A percentile compares a stretch with the other conserved stretches of the same genome.
These are phyloP conservation scores for Xylariaceae sp. DNA, from an alignment of 2,329 filamentous ascomycete genomes.

Conservation along the genomic window DNA sequence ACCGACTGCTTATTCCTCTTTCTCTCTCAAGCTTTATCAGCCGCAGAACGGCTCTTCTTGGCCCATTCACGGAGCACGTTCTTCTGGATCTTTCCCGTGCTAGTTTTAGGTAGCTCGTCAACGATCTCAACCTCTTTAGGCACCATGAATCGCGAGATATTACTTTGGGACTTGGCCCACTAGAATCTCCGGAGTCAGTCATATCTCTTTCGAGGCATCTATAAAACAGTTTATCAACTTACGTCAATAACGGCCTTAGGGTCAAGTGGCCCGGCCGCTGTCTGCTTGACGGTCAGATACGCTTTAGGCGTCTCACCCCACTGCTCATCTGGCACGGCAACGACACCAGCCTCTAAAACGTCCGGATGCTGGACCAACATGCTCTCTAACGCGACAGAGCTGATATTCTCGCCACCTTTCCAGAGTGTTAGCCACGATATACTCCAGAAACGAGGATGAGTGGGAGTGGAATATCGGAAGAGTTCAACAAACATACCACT, in stretches of 20 bases:
- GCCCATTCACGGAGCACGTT: constrained; percentile 88
- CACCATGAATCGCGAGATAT: constrained; percentile 89
- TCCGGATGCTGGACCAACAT: constrained; percentile 86
- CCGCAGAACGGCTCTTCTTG: too few relatives aligned
- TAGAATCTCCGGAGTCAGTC: too few relatives aligned
- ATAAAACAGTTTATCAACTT: too few relatives aligned
- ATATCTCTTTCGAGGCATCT: too few relatives aligned
- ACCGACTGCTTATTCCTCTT: too few relatives aligned
- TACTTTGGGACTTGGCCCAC: constrained; percentile 79
- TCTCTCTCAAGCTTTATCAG: too few relatives aligned
- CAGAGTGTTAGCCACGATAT: neutral
- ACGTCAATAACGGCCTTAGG: constrained; percentile 71
- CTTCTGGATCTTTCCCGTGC: constrained; percentile 95
- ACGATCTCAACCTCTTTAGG: constrained; percentile 71
- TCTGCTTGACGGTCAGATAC: constrained; percentile 76
- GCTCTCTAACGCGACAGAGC: constrained; percentile 83
- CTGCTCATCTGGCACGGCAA: constrained; percentile 79
- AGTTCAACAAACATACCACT: constrained; percentile 56
- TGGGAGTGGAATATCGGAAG: neutral
- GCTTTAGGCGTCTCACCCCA: constrained; percentile 98
- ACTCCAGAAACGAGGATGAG: neutral
- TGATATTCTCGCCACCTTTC: constrained; percentile 98
- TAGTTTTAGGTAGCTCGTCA: constrained; percentile 89
- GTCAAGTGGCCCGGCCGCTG: constrained; percentile 38
- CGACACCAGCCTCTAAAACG: constrained; percentile 86